These are phyloP conservation scores for Lippia alba DNA, from an alignment of 305 asterid genomes.

Conservation along the genomic window DNA sequence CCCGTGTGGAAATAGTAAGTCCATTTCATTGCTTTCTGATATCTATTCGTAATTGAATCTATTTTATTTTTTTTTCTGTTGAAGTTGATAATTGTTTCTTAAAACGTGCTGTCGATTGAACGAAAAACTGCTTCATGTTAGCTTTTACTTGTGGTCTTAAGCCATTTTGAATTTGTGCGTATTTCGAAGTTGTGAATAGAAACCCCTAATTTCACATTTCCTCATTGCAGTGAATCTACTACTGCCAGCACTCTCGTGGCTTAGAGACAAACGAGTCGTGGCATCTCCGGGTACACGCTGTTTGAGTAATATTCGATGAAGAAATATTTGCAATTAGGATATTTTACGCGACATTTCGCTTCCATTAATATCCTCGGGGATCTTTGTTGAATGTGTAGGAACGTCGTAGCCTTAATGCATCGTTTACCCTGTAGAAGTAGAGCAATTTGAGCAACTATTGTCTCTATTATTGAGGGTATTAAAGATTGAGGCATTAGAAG, in stretches of 20 bases:
- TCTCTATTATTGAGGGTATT: not conserved
- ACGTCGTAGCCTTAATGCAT: not conserved
- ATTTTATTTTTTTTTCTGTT: not conserved
- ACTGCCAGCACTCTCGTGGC: slow-evolving; percentile 60
- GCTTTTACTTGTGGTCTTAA: not conserved
- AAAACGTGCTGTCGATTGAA: not conserved
- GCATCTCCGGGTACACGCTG: slow-evolving; percentile 11
- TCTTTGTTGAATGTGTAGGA: not conserved
- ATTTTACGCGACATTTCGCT: not conserved
- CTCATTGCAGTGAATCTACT: slow-evolving; percentile 50
- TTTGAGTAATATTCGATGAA: slow-evolving; percentile 2
- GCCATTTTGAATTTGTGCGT: not conserved
- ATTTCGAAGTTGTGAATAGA: slow-evolving; percentile 1
- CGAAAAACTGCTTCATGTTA: not conserved
- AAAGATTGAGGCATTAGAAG: not conserved
- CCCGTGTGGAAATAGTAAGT: slow-evolving; percentile 74
- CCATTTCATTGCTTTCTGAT: not conserved
- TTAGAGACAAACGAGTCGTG: slow-evolving; percentile 15
- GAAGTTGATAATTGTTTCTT: not conserved
- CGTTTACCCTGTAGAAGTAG: not conserved
- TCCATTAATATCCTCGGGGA: not conserved
- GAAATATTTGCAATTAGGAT: not conserved
- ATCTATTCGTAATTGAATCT: not conserved
- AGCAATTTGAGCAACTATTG: no score
- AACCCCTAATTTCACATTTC: not conserved